Evolutionary conservation across 495 filamentous ascomycete species (phyloP), one percentile per base, ranked within the genome.

Genomic region (Cetradonia linearis): DNA sequence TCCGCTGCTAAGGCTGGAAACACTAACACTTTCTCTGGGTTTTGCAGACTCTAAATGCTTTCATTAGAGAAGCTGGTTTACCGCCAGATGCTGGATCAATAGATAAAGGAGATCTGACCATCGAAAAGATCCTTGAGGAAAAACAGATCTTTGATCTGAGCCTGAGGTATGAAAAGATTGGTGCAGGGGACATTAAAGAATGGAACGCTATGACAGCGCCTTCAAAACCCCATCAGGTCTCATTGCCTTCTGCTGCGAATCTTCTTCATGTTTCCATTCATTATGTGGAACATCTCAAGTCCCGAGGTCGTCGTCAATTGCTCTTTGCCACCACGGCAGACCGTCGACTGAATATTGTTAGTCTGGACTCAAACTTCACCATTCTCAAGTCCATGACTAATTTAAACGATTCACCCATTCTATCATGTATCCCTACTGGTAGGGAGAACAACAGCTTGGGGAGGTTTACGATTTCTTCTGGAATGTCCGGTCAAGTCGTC

Each of bases 121-220:
- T 88, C 49, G 84, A 88, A 60, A 70, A 76, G 55, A 71, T 87
- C 48, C 73, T 88, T 40, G 77, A 85, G 52, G 84, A 87, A 69
- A 88, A 87, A 70, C 77, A 77, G 62, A 69, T 72, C 0, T 88
- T 80, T 60, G 85, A 88, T 63, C 65, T 82, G 23, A 81, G 69
- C 38, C 63, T 77, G 28, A 68, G 70, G 2, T 82, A 84, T 62
- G 84, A 87, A 67, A 81, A 77, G 71, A 61, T 78, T 63, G 75
- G 76, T 60, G 28, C 71, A 11, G 65, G 69, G 8, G 70, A 78
- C 53, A 71, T 75, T 31, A 65, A 66, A 16, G 65, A 67, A 11
- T 84, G 82, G 77, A 74, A 63, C 33, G 20, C 33, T 5, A 20
- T 16, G 16, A 11, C 52, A 83, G 82, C 79, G 25, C 82, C 82